Evolutionary conservation across 768 basidiomycete species (phyloP), one percentile per base, ranked within the genome.

Genomic region (Leccinellum albellum): DNA sequence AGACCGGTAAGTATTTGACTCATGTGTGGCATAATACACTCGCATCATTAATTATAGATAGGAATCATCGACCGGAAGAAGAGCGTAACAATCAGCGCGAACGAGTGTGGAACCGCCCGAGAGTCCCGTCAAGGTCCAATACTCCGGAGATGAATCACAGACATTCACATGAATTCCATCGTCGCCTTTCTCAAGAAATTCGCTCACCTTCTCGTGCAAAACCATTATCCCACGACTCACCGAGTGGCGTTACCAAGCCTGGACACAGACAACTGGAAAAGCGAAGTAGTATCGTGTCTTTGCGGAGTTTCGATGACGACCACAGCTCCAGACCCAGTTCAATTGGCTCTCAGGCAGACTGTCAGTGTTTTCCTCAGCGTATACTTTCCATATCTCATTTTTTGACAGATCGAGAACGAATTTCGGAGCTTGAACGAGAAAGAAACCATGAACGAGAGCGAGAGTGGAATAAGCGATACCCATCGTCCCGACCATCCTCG

Each of bases 391-490:
- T 29, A 44, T 33, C 51, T 54, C 24, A 47, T 13, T 14, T 21
- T 50, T 63, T 53, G 9, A 23, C 56, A 85, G 84, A 81, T 67
- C 73, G 67, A 48, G 82, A 83, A 42, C 74, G 73, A 33, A 64
- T 73, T 6, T 66, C 65, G 37, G 80, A 80, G 47, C 53, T 76
- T 23, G 77, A 79, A 53, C 66, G 64, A 45, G 82, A 83, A 51
- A 75, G 71, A 47, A 74, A 75, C 47, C 58, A 72, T 28, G 81
- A 83, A 54, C 74, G 77, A 37, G 85, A 84, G 62, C 75, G 79
- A 32, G 77, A 77, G 51, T 83, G 84, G 83, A 84, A 84, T 65
- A 81, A 74, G 59, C 78, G 74, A 12, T 73, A 74, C 21, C 63
- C 69, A 17, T 70, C 64, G 20, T 63, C 63, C 58, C 79, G 78